Evolutionary conservation across 192 early-diverging fungal genomes (phyloP).

Genomic region (Jimgerdemannia lactiflua): DNA sequence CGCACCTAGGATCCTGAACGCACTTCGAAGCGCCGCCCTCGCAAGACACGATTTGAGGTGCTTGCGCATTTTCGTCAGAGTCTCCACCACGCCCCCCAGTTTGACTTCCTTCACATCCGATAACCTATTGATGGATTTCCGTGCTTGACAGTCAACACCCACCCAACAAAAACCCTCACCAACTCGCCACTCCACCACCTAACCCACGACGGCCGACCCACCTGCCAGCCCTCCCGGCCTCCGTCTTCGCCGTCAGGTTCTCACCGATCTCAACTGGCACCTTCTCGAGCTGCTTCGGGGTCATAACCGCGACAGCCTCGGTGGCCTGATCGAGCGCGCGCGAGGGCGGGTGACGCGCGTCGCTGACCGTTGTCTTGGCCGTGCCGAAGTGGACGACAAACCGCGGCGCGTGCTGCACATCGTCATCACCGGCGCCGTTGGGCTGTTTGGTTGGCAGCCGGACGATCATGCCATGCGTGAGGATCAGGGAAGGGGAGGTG

Average conservation of each 20-base stretch:
- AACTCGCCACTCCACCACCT: not conserved
- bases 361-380: not conserved
- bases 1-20: constrained; percentile 22
- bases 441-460: not conserved
- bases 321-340: not conserved
- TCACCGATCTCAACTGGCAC: constrained; percentile 6
- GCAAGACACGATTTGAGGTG: constrained; percentile 38
- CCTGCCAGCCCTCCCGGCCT: not conserved
- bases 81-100: constrained; percentile 42
- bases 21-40: constrained; percentile 33
- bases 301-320: not conserved
- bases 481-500: not conserved
- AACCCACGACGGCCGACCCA: not conserved
- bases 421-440: not conserved
- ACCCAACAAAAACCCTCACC: not conserved
- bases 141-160: not conserved
- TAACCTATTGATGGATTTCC: not conserved
- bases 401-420: too few relatives aligned
- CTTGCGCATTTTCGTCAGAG: constrained; percentile 30
- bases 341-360: not conserved
- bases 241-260: not conserved
- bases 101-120: constrained; percentile 11
- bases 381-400: not conserved
- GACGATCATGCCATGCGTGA: not conserved
- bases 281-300: constrained; percentile 6